A percentile compares a stretch with the other conserved stretches of the same genome.
Evolutionary conservation across 2,329 filamentous ascomycete species (phyloP).

Genomic region (Colletotrichum gloeosporioides): DNA sequence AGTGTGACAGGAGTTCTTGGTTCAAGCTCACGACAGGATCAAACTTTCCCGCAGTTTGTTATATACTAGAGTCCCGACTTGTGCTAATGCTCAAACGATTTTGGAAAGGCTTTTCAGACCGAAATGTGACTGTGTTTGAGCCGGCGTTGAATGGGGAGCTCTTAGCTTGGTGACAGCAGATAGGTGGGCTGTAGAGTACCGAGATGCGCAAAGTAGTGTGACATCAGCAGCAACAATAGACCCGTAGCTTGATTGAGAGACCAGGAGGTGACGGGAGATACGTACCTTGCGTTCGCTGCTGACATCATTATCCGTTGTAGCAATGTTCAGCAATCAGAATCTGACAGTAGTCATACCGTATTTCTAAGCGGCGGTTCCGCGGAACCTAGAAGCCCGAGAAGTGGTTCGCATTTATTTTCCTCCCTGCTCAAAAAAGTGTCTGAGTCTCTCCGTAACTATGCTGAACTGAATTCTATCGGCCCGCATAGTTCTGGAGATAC

Average conservation of each 20-base stretch:
- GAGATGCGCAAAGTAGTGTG: not conserved
- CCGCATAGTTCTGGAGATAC: not conserved
- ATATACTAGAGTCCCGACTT: not conserved
- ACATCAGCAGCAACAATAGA: not conserved
- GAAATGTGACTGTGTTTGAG: not conserved
- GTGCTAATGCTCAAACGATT: not conserved
- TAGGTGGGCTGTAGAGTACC: not conserved
- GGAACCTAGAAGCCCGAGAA: not conserved
- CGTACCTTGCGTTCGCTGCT: not conserved
- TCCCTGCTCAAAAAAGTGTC: not conserved
- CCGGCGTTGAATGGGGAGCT: not conserved
- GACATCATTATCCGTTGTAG: not conserved
- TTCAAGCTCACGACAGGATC: not conserved
- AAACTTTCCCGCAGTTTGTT: not conserved
- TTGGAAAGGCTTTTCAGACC: accelerated
- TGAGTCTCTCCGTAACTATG: not conserved
- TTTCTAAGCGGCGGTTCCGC: not conserved
- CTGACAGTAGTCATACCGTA: not conserved
- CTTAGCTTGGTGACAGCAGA: not conserved
- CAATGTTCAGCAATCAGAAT: not conserved
- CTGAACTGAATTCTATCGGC: not conserved
- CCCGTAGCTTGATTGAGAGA: not conserved
- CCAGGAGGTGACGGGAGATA: not conserved
- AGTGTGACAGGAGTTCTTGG: not conserved
- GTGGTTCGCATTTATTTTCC: not conserved